phyloP scores from a whole-genome alignment of 768 basidiomycete species.

The Psilocybe azurescens region DNA sequence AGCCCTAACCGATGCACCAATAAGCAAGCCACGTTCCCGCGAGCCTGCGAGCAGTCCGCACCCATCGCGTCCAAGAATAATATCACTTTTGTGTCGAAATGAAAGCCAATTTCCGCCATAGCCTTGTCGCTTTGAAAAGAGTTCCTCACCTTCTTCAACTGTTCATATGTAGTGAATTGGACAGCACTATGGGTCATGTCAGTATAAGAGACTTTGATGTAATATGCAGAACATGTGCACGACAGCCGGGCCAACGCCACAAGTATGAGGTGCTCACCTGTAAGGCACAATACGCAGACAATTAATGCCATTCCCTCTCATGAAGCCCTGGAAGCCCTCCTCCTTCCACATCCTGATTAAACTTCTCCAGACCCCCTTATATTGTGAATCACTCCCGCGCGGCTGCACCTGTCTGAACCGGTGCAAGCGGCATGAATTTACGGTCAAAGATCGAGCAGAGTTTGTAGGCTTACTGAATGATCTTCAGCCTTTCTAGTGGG shows the following conservation, averaged over 20 bases:
- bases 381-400: slow-evolving; percentile 61
- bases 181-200: slow-evolving; percentile 58
- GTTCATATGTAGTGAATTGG: slow-evolving; percentile 89
- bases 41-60: background rate
- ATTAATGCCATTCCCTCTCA: slow-evolving; percentile 93
- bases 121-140: background rate
- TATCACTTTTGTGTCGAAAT: background rate
- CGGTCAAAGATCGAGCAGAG: background rate
- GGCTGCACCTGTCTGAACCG: slow-evolving; percentile 91
- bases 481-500: slow-evolving; percentile 92
- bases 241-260: slow-evolving; percentile 11
- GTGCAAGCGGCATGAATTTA: slow-evolving; percentile 11
- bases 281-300: slow-evolving; percentile 95
- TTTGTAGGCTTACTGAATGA: slow-evolving; percentile 81
- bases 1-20: background rate
- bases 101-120: background rate
- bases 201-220: slow-evolving; percentile 9
- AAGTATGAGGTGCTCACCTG: slow-evolving; percentile 42
- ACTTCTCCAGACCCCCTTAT: slow-evolving; percentile 85
- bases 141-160: slow-evolving; percentile 76
- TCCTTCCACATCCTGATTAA: slow-evolving; percentile 91
- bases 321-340: slow-evolving; percentile 91
- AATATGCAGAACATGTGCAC: slow-evolving; percentile 2
- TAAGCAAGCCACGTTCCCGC: background rate
- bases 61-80: background rate